Percentiles rank a stretch among this genome's conserved stretches.
phyloP scores from a whole-genome alignment of 2,329 filamentous ascomycete species.

The Berkeleyomyces basicola region DNA sequence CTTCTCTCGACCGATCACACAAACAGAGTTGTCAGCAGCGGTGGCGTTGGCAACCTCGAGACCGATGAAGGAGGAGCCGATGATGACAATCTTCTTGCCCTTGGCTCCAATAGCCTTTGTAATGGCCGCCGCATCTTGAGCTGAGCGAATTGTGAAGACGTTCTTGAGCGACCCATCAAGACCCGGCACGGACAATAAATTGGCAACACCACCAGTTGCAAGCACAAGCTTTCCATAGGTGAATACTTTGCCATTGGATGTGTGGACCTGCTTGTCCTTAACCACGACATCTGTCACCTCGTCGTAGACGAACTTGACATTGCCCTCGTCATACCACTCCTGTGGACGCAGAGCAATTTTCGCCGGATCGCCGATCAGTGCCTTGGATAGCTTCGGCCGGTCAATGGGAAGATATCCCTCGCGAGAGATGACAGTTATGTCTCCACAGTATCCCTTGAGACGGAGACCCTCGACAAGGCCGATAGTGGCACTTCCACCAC shows the following conservation, averaged over 20 bases:
- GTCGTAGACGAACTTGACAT: slow-evolving; percentile 40
- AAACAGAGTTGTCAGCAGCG: slow-evolving; percentile 63
- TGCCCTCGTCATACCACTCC: slow-evolving; percentile 55
- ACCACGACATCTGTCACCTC: slow-evolving; percentile 67
- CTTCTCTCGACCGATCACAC: slow-evolving; percentile 76
- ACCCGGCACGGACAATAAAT: slow-evolving; percentile 59
- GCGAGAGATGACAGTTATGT: slow-evolving; percentile 66
- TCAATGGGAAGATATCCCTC: slow-evolving; percentile 84
- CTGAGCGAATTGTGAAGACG: slow-evolving; percentile 65
- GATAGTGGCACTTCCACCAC: slow-evolving; percentile 71
- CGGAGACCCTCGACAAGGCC: slow-evolving; percentile 71
- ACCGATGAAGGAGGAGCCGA: slow-evolving; percentile 92
- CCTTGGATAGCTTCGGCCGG: slow-evolving; percentile 89
- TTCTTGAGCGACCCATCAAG: slow-evolving; percentile 67
- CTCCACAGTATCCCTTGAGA: slow-evolving; percentile 61
- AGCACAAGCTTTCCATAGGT: slow-evolving; percentile 79
- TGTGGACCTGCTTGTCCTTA: slow-evolving; percentile 52
- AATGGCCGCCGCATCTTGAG: slow-evolving; percentile 66
- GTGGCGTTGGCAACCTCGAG: slow-evolving; percentile 92
- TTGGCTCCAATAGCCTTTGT: slow-evolving; percentile 63
- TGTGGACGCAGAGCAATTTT: slow-evolving; percentile 65
- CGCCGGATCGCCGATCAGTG: slow-evolving; percentile 60
- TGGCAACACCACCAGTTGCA: slow-evolving; percentile 69
- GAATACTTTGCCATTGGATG: slow-evolving; percentile 52
- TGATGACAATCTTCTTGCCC: slow-evolving; percentile 78